These are phyloP conservation scores for Auxenochlorella pyrenoidosa DNA, from an alignment of 139 green algal genomes.

Conservation along the genomic window DNA sequence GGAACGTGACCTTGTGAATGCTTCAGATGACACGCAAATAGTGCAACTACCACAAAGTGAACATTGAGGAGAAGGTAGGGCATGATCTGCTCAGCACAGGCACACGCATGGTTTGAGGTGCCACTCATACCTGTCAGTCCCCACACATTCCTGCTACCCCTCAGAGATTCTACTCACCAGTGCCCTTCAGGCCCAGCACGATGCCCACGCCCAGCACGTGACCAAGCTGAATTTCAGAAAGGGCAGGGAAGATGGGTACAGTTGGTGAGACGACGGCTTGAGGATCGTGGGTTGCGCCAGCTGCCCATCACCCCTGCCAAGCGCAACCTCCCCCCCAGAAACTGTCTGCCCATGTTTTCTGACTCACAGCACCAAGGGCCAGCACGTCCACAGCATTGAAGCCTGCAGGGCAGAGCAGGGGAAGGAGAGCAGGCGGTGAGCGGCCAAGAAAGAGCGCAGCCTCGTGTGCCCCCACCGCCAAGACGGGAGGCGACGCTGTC, in stretches of 20 bases:
- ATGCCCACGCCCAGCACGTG: conserved; percentile 78
- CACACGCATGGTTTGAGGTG: no score
- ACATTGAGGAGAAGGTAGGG: background rate
- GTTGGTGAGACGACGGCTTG: no score
- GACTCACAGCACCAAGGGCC: conserved; percentile 71
- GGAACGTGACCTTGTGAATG: background rate
- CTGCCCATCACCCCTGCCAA: no score
- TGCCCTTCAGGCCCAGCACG: conserved; percentile 63
- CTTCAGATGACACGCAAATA: background rate
- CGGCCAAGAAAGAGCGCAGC: background rate
- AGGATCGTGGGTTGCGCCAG: no score
- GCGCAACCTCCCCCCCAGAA: background rate
- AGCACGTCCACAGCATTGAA: conserved; percentile 94
- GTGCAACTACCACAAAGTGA: background rate
- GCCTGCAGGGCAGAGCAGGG: conserved; percentile 54
- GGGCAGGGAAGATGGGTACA: background rate
- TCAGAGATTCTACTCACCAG: conserved; percentile 7
- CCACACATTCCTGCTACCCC: no score
- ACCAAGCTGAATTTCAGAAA: background rate
- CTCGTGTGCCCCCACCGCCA: background rate
- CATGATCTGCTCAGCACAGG: no score
- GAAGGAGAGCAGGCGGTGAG: background rate
- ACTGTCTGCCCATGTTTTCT: no score
- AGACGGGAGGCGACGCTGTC: no score
- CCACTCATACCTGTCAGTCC: no score